These are phyloP conservation scores for Fomitopsis pulvina DNA, from an alignment of 768 basidiomycete species.

Conservation along the genomic window DNA sequence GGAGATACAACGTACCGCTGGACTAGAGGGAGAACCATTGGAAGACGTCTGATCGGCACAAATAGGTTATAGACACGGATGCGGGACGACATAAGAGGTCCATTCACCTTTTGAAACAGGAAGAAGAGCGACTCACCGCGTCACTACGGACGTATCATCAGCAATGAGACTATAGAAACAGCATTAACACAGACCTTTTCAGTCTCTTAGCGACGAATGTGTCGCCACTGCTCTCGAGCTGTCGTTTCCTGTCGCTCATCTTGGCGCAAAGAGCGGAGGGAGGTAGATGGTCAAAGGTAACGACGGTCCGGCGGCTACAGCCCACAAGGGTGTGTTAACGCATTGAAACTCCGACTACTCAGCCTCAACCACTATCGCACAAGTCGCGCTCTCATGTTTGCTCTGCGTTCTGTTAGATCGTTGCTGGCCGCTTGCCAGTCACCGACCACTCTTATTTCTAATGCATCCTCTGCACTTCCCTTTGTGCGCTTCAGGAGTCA, in stretches of 20 bases:
- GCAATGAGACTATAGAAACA: constrained; percentile 4
- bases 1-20: constrained; percentile 33
- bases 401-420: constrained; percentile 22
- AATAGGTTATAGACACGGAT: constrained; percentile 65
- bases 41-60: constrained; percentile 42
- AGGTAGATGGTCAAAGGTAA: background rate
- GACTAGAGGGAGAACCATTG: constrained; percentile 37
- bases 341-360: no score
- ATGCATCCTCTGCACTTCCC: constrained; percentile 3
- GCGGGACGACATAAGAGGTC: constrained; percentile 41
- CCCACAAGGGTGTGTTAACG: no score
- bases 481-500: constrained; percentile 30
- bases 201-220: constrained; percentile 46
- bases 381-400: constrained; percentile 23
- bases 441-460: constrained; percentile 8
- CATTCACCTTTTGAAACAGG: constrained; percentile 65
- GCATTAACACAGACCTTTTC: constrained; percentile 48
- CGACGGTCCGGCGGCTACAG: background rate
- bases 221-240: constrained; percentile 50
- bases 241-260: constrained; percentile 67
- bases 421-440: constrained; percentile 21
- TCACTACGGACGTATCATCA: constrained; percentile 38
- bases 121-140: constrained; percentile 55
- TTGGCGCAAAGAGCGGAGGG: constrained; percentile 1
- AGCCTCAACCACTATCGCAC: no score